A percentile compares a stretch with the other conserved stretches of the same genome.
phyloP scores from a whole-genome alignment of 352 stramenopile species.

The Globisporangium acanthophoron region DNA sequence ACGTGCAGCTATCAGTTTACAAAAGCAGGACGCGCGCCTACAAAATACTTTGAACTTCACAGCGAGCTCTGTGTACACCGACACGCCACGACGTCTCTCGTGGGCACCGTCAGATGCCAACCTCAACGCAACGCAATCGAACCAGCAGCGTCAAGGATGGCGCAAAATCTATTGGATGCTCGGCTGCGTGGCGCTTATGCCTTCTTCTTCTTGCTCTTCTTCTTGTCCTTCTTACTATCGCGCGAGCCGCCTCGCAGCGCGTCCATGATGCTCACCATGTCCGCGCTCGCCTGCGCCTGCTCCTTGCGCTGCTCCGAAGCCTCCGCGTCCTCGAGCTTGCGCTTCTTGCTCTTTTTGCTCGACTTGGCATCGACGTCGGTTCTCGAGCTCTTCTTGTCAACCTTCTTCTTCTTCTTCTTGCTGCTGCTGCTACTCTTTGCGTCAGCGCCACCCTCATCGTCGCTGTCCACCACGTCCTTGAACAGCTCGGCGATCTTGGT shows the following conservation, averaged over 20 bases:
- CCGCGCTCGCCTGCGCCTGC: slow-evolving; percentile 31
- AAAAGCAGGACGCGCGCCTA: background rate
- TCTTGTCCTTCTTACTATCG: slow-evolving; percentile 36
- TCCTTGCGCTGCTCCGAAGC: slow-evolving; percentile 21
- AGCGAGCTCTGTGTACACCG: background rate
- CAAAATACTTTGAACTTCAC: background rate
- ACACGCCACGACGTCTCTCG: too few species aligned
- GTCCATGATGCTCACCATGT: slow-evolving; percentile 68
- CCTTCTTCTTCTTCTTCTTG: slow-evolving; percentile 6
- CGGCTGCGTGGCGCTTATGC: slow-evolving; percentile 1
- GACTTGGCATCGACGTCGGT: too few species aligned
- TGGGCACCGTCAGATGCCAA: too few species aligned
- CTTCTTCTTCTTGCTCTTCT: slow-evolving; percentile 16
- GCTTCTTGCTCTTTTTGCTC: slow-evolving; percentile 28
- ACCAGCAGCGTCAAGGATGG: background rate
- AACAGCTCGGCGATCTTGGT: slow-evolving; percentile 77
- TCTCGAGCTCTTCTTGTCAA: slow-evolving; percentile 6
- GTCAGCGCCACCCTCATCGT: slow-evolving; percentile 13
- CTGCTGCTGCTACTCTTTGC: slow-evolving; percentile 2
- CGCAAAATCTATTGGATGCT: slow-evolving; percentile 1
- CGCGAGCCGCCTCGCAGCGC: slow-evolving; percentile 41
- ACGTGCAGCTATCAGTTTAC: background rate
- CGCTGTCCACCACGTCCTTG: slow-evolving; percentile 54
- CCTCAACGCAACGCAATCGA: too few species aligned
- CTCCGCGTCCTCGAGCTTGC: slow-evolving; percentile 22